A percentile compares a stretch with the other conserved stretches of the same genome.
phyloP scores from a whole-genome alignment of 2,329 filamentous ascomycete species.

The Aspergillus fijiensis region DNA sequence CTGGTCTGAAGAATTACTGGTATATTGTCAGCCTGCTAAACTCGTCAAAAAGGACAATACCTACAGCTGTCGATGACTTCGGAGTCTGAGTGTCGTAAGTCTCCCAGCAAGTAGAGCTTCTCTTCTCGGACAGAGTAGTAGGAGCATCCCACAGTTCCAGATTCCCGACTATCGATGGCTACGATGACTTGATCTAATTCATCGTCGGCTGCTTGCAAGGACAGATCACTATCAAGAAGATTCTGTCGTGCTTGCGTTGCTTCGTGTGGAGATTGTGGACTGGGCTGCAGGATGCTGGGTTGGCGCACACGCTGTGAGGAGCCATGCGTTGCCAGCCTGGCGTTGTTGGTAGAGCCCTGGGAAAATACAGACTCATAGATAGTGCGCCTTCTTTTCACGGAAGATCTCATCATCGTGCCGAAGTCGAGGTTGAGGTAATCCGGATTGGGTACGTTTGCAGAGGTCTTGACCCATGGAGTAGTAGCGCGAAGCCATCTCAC shows the following conservation, averaged over 20 bases:
- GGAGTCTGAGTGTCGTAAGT: slow-evolving; percentile 67
- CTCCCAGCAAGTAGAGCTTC: slow-evolving; percentile 72
- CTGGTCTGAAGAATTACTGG: slow-evolving; percentile 62
- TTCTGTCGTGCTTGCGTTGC: slow-evolving; percentile 11
- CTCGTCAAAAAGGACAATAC: slow-evolving; percentile 21
- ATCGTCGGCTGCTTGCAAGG: slow-evolving; percentile 40
- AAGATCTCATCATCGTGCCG: slow-evolving; percentile 5
- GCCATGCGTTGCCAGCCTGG: background rate
- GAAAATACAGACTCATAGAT: slow-evolving; percentile 1
- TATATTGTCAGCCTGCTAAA: slow-evolving; percentile 17
- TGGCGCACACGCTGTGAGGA: background rate
- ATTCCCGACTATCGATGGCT: slow-evolving; percentile 73
- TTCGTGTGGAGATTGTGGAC: slow-evolving; percentile 8
- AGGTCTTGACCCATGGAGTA: background rate
- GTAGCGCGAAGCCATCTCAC: background rate
- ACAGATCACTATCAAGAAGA: slow-evolving; percentile 26
- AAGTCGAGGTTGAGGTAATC: background rate
- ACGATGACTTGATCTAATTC: slow-evolving; percentile 72
- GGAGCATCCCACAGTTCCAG: slow-evolving; percentile 73
- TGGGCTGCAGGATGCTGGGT: background rate
- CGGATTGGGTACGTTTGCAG: background rate
- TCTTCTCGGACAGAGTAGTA: slow-evolving; percentile 74
- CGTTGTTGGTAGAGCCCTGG: slow-evolving; percentile 4
- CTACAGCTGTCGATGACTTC: slow-evolving; percentile 63
- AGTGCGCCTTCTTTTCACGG: slow-evolving; percentile 13